phyloP scores from a whole-genome alignment of 73 alveolate species.

The Tetrahymena borealis region DNA sequence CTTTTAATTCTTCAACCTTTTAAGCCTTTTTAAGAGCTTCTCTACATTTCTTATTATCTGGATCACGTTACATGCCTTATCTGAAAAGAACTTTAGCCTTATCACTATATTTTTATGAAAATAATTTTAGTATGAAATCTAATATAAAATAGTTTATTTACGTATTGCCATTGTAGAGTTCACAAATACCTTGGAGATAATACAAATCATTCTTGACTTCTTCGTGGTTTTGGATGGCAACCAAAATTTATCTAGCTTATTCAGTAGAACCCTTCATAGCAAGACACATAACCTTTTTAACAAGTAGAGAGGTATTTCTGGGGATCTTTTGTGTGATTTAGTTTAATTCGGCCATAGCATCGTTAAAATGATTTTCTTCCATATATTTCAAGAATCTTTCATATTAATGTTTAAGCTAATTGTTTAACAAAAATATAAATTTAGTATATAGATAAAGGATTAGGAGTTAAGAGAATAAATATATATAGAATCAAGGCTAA shows the following conservation, averaged over 20 bases:
- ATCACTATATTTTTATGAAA: slow-evolving; percentile 50
- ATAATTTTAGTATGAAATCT: not conserved
- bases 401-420: not conserved
- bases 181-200: slow-evolving; percentile 20
- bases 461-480: slow-evolving; percentile 4
- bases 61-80: slow-evolving; percentile 70
- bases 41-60: slow-evolving; percentile 55
- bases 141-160: not conserved
- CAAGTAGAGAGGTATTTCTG: not conserved
- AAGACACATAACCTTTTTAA: not conserved
- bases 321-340: not conserved
- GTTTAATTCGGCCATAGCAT: not conserved
- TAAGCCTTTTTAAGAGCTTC: slow-evolving; percentile 45
- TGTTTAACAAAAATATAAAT: not conserved
- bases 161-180: slow-evolving; percentile 26
- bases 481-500: not conserved
- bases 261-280: not conserved
- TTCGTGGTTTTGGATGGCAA: not conserved
- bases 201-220: slow-evolving; percentile 9
- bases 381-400: not conserved
- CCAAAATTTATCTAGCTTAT: slow-evolving; percentile 7
- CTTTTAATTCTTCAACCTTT: slow-evolving; percentile 64
- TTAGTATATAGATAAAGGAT: not conserved
- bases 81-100: slow-evolving; percentile 54
- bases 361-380: not conserved